These are phyloP conservation scores for Phytophthora sansomeana DNA, from an alignment of 352 stramenopile genomes.

Conservation along the genomic window DNA sequence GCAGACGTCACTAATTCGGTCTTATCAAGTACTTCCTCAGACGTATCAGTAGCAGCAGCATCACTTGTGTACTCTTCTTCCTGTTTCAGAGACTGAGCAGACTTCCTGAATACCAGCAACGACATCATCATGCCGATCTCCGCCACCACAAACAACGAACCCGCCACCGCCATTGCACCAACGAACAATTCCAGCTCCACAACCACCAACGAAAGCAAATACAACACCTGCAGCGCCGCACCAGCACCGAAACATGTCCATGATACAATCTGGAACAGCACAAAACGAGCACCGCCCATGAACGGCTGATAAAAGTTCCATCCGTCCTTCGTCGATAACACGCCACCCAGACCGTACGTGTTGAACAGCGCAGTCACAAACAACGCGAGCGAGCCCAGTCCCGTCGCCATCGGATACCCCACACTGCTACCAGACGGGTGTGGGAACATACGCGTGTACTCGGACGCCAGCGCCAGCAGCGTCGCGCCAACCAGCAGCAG, in stretches of 20 bases:
- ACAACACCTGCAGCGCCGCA: constrained; percentile 74
- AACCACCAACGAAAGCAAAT: constrained; percentile 80
- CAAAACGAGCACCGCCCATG: constrained; percentile 74
- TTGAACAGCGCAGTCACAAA: constrained; percentile 84
- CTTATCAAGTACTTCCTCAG: no score
- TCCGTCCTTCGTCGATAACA: constrained; percentile 74
- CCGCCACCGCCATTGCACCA: constrained; percentile 71
- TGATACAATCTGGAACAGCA: constrained; percentile 79
- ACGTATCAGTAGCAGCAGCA: no score
- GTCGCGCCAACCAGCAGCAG: constrained; percentile 75
- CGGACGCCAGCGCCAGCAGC: constrained; percentile 64
- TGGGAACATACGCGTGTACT: constrained; percentile 58
- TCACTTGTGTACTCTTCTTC: no score
- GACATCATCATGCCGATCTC: constrained; percentile 88
- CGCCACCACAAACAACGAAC: constrained; percentile 66
- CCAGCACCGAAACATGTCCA: constrained; percentile 83
- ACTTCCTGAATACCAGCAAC: constrained; percentile 66
- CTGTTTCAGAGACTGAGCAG: background rate
- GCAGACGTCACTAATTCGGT: no score
- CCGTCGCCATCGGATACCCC: constrained; percentile 62
- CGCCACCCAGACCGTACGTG: constrained; percentile 82
- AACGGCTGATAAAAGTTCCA: constrained; percentile 91
- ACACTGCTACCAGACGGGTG: constrained; percentile 42
- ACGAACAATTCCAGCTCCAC: constrained; percentile 86
- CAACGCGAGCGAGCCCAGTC: constrained; percentile 67